Conservation (phyloP, 2,329 filamentous ascomycete species). For the Myotisia sp. region DNA sequence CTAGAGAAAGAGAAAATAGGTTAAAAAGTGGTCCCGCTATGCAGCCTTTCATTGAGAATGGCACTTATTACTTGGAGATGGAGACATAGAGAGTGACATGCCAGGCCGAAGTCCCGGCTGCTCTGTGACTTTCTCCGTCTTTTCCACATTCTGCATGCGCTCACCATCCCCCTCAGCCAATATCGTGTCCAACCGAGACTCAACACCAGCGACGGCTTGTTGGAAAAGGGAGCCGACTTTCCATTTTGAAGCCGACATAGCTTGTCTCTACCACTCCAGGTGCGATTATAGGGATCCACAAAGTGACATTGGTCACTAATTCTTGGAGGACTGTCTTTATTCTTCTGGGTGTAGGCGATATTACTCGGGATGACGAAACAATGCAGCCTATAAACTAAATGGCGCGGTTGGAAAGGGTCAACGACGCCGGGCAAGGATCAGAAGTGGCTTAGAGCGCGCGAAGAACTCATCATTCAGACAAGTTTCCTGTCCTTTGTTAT, state of each 20-base stretch:
- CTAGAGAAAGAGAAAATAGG: slow-evolving; percentile 19
- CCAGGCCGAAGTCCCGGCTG: slow-evolving; percentile 18
- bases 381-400: no score
- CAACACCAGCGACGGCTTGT: slow-evolving; percentile 83
- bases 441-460: no score
- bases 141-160: slow-evolving; percentile 16
- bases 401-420: no score
- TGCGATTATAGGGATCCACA: not conserved
- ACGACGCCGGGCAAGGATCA: no score
- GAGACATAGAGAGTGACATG: slow-evolving; percentile 15
- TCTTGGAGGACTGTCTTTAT: no score
- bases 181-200: slow-evolving; percentile 83
- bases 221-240: slow-evolving; percentile 57
- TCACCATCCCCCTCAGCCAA: slow-evolving; percentile 60
- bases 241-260: slow-evolving; percentile 45
- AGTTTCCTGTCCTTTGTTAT: no score
- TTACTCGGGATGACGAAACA: no score
- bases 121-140: slow-evolving; percentile 23
- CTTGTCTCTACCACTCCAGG: slow-evolving; percentile 15
- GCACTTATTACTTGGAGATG: slow-evolving; percentile 18
- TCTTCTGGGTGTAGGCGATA: no score
- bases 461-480: no score
- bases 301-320: not conserved
- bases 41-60: no score
- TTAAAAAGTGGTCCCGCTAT: not conserved